Conservation (phyloP, 2,329 filamentous ascomycete species). For the Scopulariopsis brevicaulis region DNA sequence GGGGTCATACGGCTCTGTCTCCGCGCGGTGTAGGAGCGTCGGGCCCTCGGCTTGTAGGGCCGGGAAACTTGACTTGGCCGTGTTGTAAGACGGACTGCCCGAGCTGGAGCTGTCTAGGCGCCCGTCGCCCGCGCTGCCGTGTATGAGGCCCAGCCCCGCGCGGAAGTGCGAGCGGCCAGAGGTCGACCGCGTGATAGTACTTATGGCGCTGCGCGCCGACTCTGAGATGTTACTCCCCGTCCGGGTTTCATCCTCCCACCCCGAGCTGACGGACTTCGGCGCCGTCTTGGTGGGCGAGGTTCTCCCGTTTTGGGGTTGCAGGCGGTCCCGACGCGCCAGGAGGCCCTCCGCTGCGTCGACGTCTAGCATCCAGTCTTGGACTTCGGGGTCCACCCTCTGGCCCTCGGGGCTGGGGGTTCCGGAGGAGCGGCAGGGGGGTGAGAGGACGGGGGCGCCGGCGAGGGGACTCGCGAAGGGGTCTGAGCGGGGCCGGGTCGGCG, state of each 20-base stretch:
- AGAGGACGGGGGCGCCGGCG: constrained; percentile 8
- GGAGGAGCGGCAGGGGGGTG: constrained; percentile 16
- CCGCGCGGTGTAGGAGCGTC: constrained; percentile 25
- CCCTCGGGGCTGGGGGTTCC: constrained; percentile 29
- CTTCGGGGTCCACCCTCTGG: constrained; percentile 32
- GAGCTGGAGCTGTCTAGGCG: constrained; percentile 26
- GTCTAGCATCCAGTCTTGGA: constrained; percentile 46
- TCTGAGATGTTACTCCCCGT: constrained; percentile 48
- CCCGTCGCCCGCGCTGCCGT: constrained; percentile 12
- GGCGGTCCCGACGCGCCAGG: constrained; percentile 29
- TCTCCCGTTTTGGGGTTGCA: constrained; percentile 11
- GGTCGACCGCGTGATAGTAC: constrained; percentile 23
- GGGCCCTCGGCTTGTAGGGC: constrained; percentile 42
- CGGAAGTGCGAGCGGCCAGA: constrained; percentile 22
- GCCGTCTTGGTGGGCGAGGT: constrained; percentile 26
- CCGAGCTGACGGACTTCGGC: constrained; percentile 15
- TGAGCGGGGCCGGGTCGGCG: constrained; percentile 22
- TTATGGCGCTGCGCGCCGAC: constrained; percentile 32
- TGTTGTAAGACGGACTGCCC: constrained; percentile 33
- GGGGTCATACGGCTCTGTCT: constrained; percentile 3
- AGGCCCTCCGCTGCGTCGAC: constrained; percentile 43
- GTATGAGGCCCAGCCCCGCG: constrained; percentile 13
- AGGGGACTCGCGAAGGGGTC: constrained; percentile 41
- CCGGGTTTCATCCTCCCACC: constrained; percentile 33
- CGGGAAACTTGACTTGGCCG: constrained; percentile 40